Conservation (phyloP, 2,329 filamentous ascomycete species). For the Arthrobotrys sphaeroides region DNA sequence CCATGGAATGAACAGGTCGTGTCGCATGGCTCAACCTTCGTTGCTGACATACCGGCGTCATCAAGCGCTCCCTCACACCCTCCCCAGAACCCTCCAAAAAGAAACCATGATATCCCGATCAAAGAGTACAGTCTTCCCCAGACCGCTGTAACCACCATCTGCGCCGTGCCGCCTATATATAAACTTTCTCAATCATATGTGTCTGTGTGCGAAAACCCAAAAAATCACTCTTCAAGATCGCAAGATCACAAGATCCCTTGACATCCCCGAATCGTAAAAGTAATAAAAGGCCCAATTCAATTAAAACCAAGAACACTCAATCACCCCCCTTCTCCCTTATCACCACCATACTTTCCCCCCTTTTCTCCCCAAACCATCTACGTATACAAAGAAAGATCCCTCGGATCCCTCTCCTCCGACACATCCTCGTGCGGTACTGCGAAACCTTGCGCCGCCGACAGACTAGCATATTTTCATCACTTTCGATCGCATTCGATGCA, state of each 20-base stretch:
- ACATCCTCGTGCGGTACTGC: constrained; percentile 9
- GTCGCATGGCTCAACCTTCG: constrained; percentile 50
- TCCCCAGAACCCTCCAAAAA: background rate
- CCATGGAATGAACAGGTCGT: constrained; percentile 48
- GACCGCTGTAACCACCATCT: background rate
- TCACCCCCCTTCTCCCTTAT: background rate
- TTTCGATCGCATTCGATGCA: constrained; percentile 52
- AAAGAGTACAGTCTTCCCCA: constrained; percentile 14
- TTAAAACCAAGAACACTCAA: constrained; percentile 6
- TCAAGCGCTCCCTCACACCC: constrained; percentile 50
- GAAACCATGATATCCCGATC: constrained; percentile 19
- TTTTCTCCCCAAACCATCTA: constrained; percentile 1
- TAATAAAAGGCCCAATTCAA: background rate
- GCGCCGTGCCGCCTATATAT: constrained; percentile 37
- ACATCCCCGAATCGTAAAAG: too few species aligned
- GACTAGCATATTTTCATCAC: constrained; percentile 39
- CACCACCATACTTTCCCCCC: background rate
- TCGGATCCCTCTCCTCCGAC: constrained; percentile 6
- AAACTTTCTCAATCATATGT: constrained; percentile 50
- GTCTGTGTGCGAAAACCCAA: background rate
- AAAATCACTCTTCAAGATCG: constrained; percentile 27
- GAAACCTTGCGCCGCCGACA: constrained; percentile 21
- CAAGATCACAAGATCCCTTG: background rate
- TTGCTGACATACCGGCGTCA: constrained; percentile 52
- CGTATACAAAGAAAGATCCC: background rate